Percentiles rank a stretch among this genome's conserved stretches.
phyloP scores from a whole-genome alignment of 2,329 filamentous ascomycete genomes.

The Penicillium hordei region DNA sequence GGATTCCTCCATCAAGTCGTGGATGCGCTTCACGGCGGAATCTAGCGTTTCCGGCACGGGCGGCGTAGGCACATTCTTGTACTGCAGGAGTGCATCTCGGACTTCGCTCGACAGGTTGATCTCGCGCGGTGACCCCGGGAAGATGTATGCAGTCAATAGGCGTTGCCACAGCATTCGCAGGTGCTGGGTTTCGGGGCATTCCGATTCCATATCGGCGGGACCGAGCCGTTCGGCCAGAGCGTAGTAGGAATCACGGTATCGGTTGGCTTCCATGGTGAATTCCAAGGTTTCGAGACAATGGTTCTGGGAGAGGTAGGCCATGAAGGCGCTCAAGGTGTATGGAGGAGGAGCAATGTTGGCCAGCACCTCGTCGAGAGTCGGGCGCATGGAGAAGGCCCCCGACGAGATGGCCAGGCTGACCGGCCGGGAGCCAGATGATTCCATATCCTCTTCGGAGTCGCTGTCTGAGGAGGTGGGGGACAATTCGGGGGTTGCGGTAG shows the following conservation, averaged over 20 bases:
- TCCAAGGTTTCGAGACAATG: constrained; percentile 95
- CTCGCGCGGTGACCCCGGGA: constrained; percentile 78
- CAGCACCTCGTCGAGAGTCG: constrained; percentile 82
- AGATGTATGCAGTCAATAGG: constrained; percentile 85
- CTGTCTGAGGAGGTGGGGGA: constrained; percentile 45
- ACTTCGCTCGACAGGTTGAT: constrained; percentile 87
- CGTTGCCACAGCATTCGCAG: constrained; percentile 82
- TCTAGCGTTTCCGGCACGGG: constrained; percentile 78
- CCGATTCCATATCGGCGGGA: constrained; percentile 49
- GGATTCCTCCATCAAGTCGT: constrained; percentile 97
- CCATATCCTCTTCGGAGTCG: constrained; percentile 48
- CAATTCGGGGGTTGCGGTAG: constrained; percentile 47
- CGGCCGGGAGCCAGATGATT: constrained; percentile 43
- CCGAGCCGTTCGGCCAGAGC: constrained; percentile 55
- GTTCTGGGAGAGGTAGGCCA: constrained; percentile 94
- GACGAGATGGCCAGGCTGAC: constrained; percentile 44
- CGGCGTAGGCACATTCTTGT: constrained; percentile 57
- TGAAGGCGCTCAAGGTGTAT: constrained; percentile 89
- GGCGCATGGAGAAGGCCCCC: constrained; percentile 53
- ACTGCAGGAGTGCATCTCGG: constrained; percentile 72
- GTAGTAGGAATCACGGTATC: constrained; percentile 70
- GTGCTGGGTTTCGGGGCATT: constrained; percentile 63
- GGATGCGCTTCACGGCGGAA: constrained; percentile 80
- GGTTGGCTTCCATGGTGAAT: constrained; percentile 90
- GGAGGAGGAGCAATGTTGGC: constrained; percentile 81